Percentiles rank a stretch among this genome's conserved stretches.
Conservation (phyloP, 2,329 filamentous ascomycete species). For the Aspergillus hortae region DNA sequence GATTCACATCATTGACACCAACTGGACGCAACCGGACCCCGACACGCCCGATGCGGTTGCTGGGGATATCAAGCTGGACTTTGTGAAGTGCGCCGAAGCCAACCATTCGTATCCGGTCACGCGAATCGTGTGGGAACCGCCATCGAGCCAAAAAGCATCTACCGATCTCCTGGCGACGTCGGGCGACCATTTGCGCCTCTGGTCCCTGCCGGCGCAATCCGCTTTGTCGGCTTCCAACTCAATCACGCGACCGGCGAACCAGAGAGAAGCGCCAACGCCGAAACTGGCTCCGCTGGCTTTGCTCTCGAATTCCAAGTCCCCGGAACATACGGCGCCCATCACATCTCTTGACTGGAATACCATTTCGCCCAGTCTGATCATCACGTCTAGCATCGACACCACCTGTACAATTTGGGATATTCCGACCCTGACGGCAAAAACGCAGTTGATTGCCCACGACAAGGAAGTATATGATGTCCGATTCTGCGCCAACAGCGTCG, state of each 20-base stretch:
- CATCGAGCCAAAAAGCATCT: constrained; percentile 89
- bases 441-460: constrained; percentile 95
- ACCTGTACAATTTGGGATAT: constrained; percentile 99
- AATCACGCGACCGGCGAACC: constrained; percentile 64
- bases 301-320: constrained; percentile 95
- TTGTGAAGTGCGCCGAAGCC: constrained; percentile 89
- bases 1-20: constrained; percentile 96
- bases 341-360: constrained; percentile 98
- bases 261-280: constrained; percentile 57
- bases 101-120: constrained; percentile 98
- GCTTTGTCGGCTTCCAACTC: constrained; percentile 60
- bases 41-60: constrained; percentile 68
- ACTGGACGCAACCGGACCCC: constrained; percentile 67
- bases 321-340: constrained; percentile 93
- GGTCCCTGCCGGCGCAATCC: constrained; percentile 68
- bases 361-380: constrained; percentile 92
- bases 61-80: constrained; percentile 65
- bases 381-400: constrained; percentile 97
- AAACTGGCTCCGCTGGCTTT: constrained; percentile 92
- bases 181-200: constrained; percentile 87
- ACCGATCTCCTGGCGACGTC: constrained; percentile 94
- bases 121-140: constrained; percentile 90
- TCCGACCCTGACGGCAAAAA: constrained; percentile 94
- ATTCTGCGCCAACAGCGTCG: constrained; percentile 97
- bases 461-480: constrained; percentile 98